A percentile compares a stretch with the other conserved stretches of the same genome.
These are phyloP conservation scores for Teunomyces panamensis DNA, from an alignment of 805 yeast genomes.

Conservation along the genomic window DNA sequence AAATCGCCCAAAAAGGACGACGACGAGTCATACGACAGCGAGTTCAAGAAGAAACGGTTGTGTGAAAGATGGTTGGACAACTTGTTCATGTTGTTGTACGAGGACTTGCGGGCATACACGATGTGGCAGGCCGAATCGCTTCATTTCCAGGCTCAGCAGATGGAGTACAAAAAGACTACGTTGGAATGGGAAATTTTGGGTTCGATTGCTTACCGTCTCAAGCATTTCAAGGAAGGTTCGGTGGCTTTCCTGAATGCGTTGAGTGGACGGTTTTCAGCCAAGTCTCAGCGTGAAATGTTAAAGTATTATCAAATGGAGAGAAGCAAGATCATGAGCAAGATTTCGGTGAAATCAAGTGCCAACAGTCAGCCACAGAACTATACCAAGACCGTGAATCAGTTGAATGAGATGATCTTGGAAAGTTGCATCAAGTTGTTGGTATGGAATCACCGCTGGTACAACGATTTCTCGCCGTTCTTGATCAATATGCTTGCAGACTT, in stretches of 20 bases:
- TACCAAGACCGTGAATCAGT: slow-evolving; percentile 37
- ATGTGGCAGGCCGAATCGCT: slow-evolving; percentile 91
- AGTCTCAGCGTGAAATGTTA: slow-evolving; percentile 71
- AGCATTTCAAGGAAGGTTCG: slow-evolving; percentile 84
- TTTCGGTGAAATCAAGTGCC: slow-evolving; percentile 12
- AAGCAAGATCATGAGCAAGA: slow-evolving; percentile 31
- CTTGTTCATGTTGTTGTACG: slow-evolving; percentile 64
- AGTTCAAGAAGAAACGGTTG: slow-evolving; percentile 60
- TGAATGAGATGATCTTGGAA: slow-evolving; percentile 62
- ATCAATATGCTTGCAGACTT: slow-evolving; percentile 56
- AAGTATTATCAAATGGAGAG: slow-evolving; percentile 58
- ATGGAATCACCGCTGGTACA: slow-evolving; percentile 99
- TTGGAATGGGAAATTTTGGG: slow-evolving; percentile 94
- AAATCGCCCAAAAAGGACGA: slow-evolving; percentile 33
- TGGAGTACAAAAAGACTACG: slow-evolving; percentile 72
- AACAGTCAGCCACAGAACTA: slow-evolving; percentile 25
- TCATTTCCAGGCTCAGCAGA: slow-evolving; percentile 85
- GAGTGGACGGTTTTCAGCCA: slow-evolving; percentile 72
- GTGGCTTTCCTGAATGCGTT: slow-evolving; percentile 77
- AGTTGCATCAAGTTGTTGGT: slow-evolving; percentile 75
- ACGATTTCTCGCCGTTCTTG: slow-evolving; percentile 76
- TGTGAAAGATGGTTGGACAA: slow-evolving; percentile 77
- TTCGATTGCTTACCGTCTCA: slow-evolving; percentile 75
- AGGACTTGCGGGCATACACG: slow-evolving; percentile 77
- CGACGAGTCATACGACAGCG: slow-evolving; percentile 25